Evolutionary conservation across 768 basidiomycete genomes (phyloP), one percentile per base, ranked within the genome.

Genomic region (Termitomyces sp.): DNA sequence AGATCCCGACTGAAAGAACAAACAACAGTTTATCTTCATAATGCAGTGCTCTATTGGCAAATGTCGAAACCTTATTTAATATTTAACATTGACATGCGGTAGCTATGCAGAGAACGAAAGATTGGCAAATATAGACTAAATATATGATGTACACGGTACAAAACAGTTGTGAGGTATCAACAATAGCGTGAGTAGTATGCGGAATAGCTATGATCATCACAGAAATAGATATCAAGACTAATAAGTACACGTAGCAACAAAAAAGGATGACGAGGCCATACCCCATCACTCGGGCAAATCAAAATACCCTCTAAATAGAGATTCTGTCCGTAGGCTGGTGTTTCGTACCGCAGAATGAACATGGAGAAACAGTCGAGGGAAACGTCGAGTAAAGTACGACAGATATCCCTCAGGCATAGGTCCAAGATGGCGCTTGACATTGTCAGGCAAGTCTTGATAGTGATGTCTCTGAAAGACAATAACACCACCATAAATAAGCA

Each of bases 401-500:
- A 99, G 71, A 76, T 91, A 98, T 11, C 96, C 96, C 57, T 89
- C 87, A 0, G 97, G 97, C 79, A 98, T 88, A 12, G 89, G 78
- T 5, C 96, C 95, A 10, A 98, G 77, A 70, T 90, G 85, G 39
- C 88, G 83, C 65, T 91, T 94, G 50, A 93, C 91, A 60, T 88
- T 84, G 59, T 94, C 92, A 1, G 96, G 96, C 11, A 99, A 73
- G 70, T 99, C 97, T 72, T 98, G 96, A 66, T 96, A 97, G 66
- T 98, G 95, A 59, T 98, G 89, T 89, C 94, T 96, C 94, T 95
- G 63, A 16, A 40, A 20, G 47, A 7, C 9, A 9, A n/a, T 5
- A 29, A 31, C 12, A 27, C 11, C 3, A n/a, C 18, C 25, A 15
- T 43, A 22, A 52, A 35, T 7, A 49, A 35, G 46, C 29, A 29